Percentiles rank a stretch among this genome's conserved stretches.
These are phyloP conservation scores for Neohortaea acidophila DNA, from an alignment of 495 filamentous ascomycete genomes.

Conservation along the genomic window DNA sequence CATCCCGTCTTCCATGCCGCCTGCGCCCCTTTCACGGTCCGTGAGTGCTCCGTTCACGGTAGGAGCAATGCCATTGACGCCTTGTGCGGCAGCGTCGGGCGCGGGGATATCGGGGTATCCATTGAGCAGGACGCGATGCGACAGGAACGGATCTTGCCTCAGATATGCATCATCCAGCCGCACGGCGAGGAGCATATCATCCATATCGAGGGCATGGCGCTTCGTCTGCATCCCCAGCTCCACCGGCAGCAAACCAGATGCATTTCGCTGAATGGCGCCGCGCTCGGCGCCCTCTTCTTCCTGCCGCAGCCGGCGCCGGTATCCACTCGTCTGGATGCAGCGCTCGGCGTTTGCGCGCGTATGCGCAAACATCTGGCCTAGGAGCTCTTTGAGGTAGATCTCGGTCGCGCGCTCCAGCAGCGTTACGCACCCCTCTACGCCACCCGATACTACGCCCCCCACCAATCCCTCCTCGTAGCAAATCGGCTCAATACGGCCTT, in stretches of 20 bases:
- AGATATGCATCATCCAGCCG: slow-evolving; percentile 59
- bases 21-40: too few relatives aligned
- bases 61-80: slow-evolving; percentile 29
- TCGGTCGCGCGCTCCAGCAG: slow-evolving; percentile 86
- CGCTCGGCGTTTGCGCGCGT: slow-evolving; percentile 65
- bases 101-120: slow-evolving; percentile 52
- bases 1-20: slow-evolving; percentile 39
- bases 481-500: slow-evolving; percentile 78
- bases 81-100: slow-evolving; percentile 49
- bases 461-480: slow-evolving; percentile 82
- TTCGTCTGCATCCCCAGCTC: slow-evolving; percentile 54
- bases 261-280: slow-evolving; percentile 50
- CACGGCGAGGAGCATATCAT: slow-evolving; percentile 62
- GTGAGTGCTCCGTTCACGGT: slow-evolving; percentile 26
- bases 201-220: slow-evolving; percentile 54
- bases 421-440: slow-evolving; percentile 53
- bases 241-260: slow-evolving; percentile 60
- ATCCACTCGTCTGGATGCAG: slow-evolving; percentile 66
- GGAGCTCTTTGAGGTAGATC: slow-evolving; percentile 77
- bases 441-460: slow-evolving; percentile 43
- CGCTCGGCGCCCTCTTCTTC: slow-evolving; percentile 54
- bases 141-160: slow-evolving; percentile 59
- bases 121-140: slow-evolving; percentile 45
- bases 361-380: slow-evolving; percentile 61
- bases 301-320: slow-evolving; percentile 50